Conservation (phyloP, 352 stramenopile genomes). For the Globisporangium mamillatum region DNA sequence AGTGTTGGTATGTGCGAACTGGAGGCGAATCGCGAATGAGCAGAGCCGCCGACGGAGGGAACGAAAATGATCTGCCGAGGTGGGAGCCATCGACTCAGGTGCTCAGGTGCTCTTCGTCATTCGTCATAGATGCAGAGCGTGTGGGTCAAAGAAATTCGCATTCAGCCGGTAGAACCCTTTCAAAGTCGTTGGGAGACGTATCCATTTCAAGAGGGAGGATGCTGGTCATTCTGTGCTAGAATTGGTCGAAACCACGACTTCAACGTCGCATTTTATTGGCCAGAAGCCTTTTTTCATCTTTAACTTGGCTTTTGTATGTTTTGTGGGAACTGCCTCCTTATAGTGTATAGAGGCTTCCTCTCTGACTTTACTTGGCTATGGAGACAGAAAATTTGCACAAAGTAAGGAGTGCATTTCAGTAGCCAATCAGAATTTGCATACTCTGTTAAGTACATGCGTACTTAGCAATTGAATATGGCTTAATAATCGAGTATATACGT, state of each 20-base stretch:
- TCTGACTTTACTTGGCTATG: neutral
- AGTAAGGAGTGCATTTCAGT: neutral
- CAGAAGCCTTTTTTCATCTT: no score
- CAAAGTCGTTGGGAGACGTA: neutral
- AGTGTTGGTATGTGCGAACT: neutral
- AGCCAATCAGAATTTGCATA: neutral
- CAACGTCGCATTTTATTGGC: neutral
- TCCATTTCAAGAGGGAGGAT: neutral
- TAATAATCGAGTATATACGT: neutral
- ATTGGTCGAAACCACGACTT: neutral
- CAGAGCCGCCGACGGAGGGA: neutral
- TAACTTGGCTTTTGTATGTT: neutral
- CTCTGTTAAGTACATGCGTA: neutral
- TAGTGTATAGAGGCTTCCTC: neutral
- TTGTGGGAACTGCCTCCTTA: neutral
- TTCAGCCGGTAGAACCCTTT: neutral
- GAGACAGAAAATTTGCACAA: neutral
- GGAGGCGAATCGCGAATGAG: slow-evolving; percentile 5
- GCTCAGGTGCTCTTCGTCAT: neutral
- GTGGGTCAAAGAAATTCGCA: neutral
- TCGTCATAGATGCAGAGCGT: neutral
- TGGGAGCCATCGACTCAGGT: neutral
- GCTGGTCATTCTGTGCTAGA: neutral
- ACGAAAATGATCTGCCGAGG: neutral
- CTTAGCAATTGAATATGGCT: neutral